Evolutionary conservation across 2,329 filamentous ascomycete species (phyloP), one percentile per base, ranked within the genome.

Genomic region (Cytospora mali): DNA sequence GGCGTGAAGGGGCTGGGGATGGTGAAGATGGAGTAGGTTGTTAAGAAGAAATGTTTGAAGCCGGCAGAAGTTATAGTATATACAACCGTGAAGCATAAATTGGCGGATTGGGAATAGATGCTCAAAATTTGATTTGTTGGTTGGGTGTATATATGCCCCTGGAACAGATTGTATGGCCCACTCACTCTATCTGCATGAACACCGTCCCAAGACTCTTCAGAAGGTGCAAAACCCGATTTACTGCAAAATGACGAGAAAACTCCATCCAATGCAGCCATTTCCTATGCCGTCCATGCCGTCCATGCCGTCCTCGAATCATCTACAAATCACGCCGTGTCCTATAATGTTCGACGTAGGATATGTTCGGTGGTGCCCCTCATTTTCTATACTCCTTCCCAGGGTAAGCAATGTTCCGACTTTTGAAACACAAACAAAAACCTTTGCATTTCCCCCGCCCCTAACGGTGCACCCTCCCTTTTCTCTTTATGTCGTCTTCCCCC

Each of bases 1-100:
- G 71, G 72, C 5, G 70, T 77, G 3, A 74, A 72, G 62, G 76
- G 77, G 35, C 76, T 76, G 74, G 66, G 66, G 18, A 67, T 68
- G 55, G 72, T 77, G 3, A 74, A 71, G 66, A 71, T 74, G 66
- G 76, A 77, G 62, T 75, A 55, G 67, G n/a, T n/a, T n/a, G 13
- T 9, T 35, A 18, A 9, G 11, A 28, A n/a, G 13, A 46, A 13
- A n/a, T 25, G 21, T 7, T 4, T 50, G 14, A 4, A n/a, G 11
- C 23, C 5, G 64, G 10, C 53, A 31, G 25, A 16, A 18, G 18
- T 29, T 31, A 28, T 7, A 27, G 51, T 10, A 50, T 7, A 25
- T 7, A 11, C 7, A 6, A 16, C 7, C 3, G 39, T 27, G 58
- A 55, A 25, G 18, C 6, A 25, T 29, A 46, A 5, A 23, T 13